Base-by-base conservation (phyloP, 352 stramenopile species). In the Globisporangium nunn region DNA sequence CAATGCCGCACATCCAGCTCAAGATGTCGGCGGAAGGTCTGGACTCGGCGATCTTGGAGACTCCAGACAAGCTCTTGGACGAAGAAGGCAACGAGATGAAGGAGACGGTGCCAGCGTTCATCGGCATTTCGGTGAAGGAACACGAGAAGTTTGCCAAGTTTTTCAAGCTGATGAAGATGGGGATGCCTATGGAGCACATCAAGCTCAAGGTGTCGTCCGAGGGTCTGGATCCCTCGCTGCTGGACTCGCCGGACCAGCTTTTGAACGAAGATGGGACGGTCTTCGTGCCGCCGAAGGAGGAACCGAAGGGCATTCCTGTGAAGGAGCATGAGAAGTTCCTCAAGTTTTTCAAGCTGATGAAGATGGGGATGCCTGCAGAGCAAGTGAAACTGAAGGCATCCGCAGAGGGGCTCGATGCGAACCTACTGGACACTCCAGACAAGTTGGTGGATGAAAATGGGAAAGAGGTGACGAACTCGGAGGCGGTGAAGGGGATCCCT, bases 241-340 rank as follows among this genome's bases (percentile, higher is more conserved):
- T 93, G 14, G 81, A 74, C 30, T 83, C 67, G 29, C 74, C 80
- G 5, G 77, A 91, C 23, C 56, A 64, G 35, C 58, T 87, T 50
- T 46, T 87, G 29, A 68, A 89, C 53, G 62, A 71, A 49, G 72
- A 81, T 45, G 77, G 75, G 6, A 78, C 75, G 15, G 31, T 62
- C 8, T 79, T 77, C 18, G 33, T 37, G 33, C 33, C 33, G 33
- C 59, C 33, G 73, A 87, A 37, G 33, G 33, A 37, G 66, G 71
- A 30, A 23, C 29, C 37, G 3, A 79, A 66, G 53, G 71, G 75
- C 1, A 70, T 46, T 23, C 64, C 70, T 4, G 77, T 85, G 43
- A 87, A 97, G 58, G 87, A 97, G 6, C 87, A 98, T 64, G 84
- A 88, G 17, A 88, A 90, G 49, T 90, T 81, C 56, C 63, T 66